These are phyloP conservation scores for Striga hermonthica DNA, from an alignment of 305 asterid genomes.

Conservation along the genomic window DNA sequence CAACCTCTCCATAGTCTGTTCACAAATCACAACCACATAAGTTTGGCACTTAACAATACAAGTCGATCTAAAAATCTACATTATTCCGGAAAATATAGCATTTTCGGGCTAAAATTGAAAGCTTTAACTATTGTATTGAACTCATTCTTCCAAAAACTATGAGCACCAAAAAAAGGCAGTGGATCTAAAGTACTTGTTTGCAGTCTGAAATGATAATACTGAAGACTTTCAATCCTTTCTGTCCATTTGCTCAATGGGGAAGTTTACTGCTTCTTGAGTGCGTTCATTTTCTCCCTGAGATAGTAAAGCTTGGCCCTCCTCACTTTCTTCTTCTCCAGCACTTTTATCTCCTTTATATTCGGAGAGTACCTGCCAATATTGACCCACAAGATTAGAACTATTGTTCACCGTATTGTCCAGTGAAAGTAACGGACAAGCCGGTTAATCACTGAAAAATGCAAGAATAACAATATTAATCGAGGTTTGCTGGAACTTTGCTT, in stretches of 20 bases:
- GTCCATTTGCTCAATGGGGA: no score
- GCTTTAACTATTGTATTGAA: no score
- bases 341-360: conserved; percentile 61
- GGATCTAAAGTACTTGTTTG: neutral
- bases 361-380: conserved; percentile 55
- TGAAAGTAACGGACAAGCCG: neutral
- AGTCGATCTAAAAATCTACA: no score
- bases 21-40: no score
- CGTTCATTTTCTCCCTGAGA: conserved; percentile 64
- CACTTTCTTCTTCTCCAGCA: conserved; percentile 60
- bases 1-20: no score
- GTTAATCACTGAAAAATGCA: neutral
- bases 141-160: no score
- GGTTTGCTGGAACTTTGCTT: neutral
- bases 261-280: conserved; percentile 44
- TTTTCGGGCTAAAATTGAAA: no score
- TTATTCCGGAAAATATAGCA: no score
- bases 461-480: neutral
- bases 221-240: neutral
- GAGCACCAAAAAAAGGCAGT: neutral
- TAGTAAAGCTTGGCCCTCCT: conserved; percentile 72
- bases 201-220: neutral
- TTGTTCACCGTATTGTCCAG: neutral
- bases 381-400: conserved; percentile 30
- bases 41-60: no score